Evolutionary conservation across 257 asterid genomes (phyloP).

Genomic region (Solanum paucissectum): DNA sequence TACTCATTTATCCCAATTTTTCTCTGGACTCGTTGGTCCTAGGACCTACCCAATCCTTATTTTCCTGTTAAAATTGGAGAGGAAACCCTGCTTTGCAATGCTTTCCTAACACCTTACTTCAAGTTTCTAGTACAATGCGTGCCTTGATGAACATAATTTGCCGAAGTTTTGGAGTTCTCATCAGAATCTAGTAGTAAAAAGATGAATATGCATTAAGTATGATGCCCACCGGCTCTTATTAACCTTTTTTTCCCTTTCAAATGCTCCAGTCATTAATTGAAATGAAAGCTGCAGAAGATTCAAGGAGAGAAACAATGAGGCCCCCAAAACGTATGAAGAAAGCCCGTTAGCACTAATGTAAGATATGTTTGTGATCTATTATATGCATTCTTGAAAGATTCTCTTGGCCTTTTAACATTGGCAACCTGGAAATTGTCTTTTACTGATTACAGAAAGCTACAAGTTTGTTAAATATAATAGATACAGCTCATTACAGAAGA

Average conservation of each 20-base stretch:
- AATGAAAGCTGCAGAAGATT: constrained; percentile 32
- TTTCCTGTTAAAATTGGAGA: background rate
- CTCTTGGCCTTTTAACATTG: background rate
- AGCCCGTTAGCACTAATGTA: constrained; percentile 25
- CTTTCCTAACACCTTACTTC: background rate
- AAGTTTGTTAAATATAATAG: background rate
- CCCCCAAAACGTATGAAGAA: constrained; percentile 57
- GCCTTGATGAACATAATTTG: background rate
- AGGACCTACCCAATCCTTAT: background rate
- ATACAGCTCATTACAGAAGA: background rate
- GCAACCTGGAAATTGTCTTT: background rate
- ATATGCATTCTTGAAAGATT: background rate
- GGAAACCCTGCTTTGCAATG: background rate
- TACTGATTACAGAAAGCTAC: background rate
- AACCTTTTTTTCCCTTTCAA: constrained; percentile 1
- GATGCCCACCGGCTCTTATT: background rate
- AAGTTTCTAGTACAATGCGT: background rate
- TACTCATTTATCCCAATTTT: background rate
- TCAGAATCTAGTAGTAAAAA: background rate
- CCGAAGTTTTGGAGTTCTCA: background rate
- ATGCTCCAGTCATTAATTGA: constrained; percentile 46
- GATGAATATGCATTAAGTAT: background rate
- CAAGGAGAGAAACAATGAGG: constrained; percentile 46
- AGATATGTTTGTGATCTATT: background rate
- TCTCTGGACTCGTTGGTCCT: background rate